Percentiles rank a stretch among this genome's conserved stretches.
phyloP scores from a whole-genome alignment of 2,329 filamentous ascomycete species.

The Colletotrichum costaricense region DNA sequence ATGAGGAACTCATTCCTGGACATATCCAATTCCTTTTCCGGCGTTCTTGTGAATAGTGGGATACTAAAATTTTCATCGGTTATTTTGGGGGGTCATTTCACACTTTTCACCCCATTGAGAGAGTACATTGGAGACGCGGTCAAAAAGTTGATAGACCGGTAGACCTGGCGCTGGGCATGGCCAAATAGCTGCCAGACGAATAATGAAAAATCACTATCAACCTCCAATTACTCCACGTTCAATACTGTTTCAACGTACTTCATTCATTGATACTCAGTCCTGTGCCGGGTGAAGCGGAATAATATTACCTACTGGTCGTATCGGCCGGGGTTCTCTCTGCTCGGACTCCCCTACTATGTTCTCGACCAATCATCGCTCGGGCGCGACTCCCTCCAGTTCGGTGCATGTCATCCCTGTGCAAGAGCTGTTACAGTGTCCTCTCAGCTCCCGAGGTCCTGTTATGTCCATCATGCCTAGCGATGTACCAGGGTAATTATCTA shows the following conservation, averaged over 20 bases:
- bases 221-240: not conserved
- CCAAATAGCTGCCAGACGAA: not conserved
- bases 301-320: not conserved
- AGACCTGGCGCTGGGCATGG: not conserved
- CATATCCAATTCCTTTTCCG: not conserved
- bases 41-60: conserved; percentile 16
- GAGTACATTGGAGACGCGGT: conserved; percentile 2
- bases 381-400: not conserved
- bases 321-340: conserved; percentile 5
- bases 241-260: not conserved
- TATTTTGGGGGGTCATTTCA: not conserved
- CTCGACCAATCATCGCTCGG: conserved; percentile 19
- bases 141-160: conserved; percentile 3
- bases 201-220: not conserved
- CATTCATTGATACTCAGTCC: not conserved
- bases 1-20: not conserved
- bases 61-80: conserved; percentile 12
- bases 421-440: conserved; percentile 31
- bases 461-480: conserved; percentile 6
- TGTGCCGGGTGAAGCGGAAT: not conserved
- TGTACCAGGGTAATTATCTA: not conserved
- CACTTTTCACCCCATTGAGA: not conserved
- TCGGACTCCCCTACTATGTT: not conserved
- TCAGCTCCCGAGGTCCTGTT: conserved; percentile 3
- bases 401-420: conserved; percentile 23